Conservation (phyloP, 371 early-diverging fungal species). For the Rhizopus delemar region DNA sequence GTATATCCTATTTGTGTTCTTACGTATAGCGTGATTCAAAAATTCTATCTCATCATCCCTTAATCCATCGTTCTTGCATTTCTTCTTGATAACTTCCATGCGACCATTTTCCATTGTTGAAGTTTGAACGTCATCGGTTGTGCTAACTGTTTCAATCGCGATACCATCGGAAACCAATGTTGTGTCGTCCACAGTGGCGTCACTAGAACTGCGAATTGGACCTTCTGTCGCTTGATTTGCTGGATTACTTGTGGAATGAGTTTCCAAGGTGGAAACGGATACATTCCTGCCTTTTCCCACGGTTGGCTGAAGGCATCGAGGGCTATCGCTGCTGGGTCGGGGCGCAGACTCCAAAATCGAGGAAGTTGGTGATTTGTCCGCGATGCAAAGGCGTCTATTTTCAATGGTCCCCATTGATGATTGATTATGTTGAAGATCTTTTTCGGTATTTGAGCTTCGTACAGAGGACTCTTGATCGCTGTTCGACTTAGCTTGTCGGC, state of each 20-base stretch:
- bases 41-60: neutral
- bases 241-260: slow-evolving; percentile 22
- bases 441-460: slow-evolving; percentile 2
- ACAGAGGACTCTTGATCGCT: slow-evolving; percentile 7
- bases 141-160: neutral
- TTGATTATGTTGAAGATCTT: neutral
- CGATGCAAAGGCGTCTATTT: slow-evolving; percentile 34
- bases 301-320: slow-evolving; percentile 28
- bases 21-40: neutral
- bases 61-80: neutral
- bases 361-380: slow-evolving; percentile 15
- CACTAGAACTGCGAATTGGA: slow-evolving; percentile 13
- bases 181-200: slow-evolving; percentile 28
- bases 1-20: neutral
- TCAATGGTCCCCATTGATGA: neutral
- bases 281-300: slow-evolving; percentile 21
- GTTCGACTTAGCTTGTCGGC: slow-evolving; percentile 7
- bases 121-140: slow-evolving; percentile 4
- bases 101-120: slow-evolving; percentile 4
- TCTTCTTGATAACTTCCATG: slow-evolving; percentile 12
- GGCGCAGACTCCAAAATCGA: slow-evolving; percentile 19
- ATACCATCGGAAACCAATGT: slow-evolving; percentile 22
- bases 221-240: slow-evolving; percentile 17
- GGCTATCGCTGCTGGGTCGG: slow-evolving; percentile 25
- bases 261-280: slow-evolving; percentile 33